These are phyloP conservation scores for Syncephalis fuscata DNA, from an alignment of 371 early-diverging fungal genomes.

Conservation along the genomic window DNA sequence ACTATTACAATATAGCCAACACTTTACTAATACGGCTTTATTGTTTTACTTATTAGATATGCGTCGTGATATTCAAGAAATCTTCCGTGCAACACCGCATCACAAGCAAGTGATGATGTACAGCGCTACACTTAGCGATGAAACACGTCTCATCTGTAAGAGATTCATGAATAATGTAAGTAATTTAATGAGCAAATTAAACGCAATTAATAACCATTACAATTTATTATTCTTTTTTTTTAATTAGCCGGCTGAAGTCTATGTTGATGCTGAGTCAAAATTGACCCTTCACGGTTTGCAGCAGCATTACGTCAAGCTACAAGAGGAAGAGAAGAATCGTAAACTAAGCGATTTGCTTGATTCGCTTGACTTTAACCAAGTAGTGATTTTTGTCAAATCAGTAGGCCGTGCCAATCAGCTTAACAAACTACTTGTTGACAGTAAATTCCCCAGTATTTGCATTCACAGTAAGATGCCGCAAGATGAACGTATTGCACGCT, in stretches of 20 bases:
- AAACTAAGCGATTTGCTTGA: conserved; percentile 88
- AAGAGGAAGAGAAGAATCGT: conserved; percentile 83
- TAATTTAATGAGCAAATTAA: no score
- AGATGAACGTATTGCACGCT: conserved; percentile 78
- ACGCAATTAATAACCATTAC: conserved; percentile 4
- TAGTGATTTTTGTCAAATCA: conserved; percentile 95
- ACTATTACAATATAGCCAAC: neutral
- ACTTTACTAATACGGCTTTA: conserved; percentile 1
- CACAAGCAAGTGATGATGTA: conserved; percentile 98
- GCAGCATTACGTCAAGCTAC: conserved; percentile 83
- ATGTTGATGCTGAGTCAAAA: conserved; percentile 97
- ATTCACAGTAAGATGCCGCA: conserved; percentile 86
- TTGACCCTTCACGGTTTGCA: conserved; percentile 93
- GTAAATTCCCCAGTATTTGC: conserved; percentile 89
- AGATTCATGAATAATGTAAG: conserved; percentile 86
- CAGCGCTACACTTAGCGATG: conserved; percentile 87
- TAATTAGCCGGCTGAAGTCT: conserved; percentile 80
- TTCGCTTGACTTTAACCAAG: conserved; percentile 91
- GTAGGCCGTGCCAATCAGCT: conserved; percentile 76
- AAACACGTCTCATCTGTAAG: conserved; percentile 82
- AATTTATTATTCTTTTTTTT: neutral
- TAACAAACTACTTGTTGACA: conserved; percentile 67
- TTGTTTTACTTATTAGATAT: conserved; percentile 49
- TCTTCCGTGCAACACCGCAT: conserved; percentile 87
- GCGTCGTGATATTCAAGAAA: conserved; percentile 94